These are phyloP conservation scores for Penicillium lagena DNA, from an alignment of 495 filamentous ascomycete genomes.

Conservation along the genomic window DNA sequence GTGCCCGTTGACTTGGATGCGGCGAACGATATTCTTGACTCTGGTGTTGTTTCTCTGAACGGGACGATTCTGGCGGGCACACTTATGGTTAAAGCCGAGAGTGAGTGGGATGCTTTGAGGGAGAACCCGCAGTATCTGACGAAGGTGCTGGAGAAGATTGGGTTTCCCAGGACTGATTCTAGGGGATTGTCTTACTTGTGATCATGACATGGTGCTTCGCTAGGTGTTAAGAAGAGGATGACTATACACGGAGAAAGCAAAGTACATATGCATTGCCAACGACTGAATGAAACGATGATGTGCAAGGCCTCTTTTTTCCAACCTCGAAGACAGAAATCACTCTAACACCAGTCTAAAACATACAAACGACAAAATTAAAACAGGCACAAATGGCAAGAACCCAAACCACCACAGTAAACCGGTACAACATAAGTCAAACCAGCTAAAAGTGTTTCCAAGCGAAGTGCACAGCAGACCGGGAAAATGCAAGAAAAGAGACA, in stretches of 20 bases:
- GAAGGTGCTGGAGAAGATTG: constrained; percentile 54
- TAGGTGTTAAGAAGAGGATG: too few relatives aligned
- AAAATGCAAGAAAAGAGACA: not conserved
- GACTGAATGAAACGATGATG: too few relatives aligned
- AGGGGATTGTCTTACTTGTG: constrained; percentile 15
- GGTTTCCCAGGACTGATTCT: constrained; percentile 39
- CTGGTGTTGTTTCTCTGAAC: constrained; percentile 62
- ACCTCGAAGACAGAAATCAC: too few relatives aligned
- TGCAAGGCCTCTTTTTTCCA: too few relatives aligned
- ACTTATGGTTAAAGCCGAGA: constrained; percentile 67
- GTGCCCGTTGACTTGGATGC: constrained; percentile 21
- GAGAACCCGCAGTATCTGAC: constrained; percentile 42
- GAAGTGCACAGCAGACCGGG: not conserved
- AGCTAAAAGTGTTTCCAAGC: not conserved
- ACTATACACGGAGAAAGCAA: too few relatives aligned
- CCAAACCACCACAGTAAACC: not conserved
- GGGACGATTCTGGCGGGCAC: constrained; percentile 78
- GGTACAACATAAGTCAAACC: not conserved
- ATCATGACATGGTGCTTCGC: not conserved
- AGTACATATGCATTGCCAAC: too few relatives aligned
- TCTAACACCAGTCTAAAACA: too few relatives aligned
- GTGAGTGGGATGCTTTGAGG: constrained; percentile 61
- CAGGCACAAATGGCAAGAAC: not conserved
- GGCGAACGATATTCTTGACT: constrained; percentile 27
- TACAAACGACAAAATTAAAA: not conserved